phyloP scores from a whole-genome alignment of 2,329 filamentous ascomycete genomes.

The Conoideocrella luteorostrata region DNA sequence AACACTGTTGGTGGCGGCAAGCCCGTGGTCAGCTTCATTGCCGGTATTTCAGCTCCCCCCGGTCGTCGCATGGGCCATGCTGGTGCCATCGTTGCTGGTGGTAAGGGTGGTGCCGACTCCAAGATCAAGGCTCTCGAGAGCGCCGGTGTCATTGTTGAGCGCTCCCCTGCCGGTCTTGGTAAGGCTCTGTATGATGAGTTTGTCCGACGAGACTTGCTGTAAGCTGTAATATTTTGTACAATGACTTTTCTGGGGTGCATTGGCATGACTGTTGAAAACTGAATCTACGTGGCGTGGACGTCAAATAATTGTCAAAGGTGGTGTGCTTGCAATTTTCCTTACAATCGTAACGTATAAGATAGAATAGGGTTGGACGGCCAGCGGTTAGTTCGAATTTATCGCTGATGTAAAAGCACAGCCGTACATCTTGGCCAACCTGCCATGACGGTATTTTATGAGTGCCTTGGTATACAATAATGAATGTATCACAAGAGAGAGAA shows the following conservation, averaged over 20 bases:
- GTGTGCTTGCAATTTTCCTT: constrained; percentile 20
- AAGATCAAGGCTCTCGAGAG: constrained; percentile 94
- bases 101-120: constrained; percentile 95
- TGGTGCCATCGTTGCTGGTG: constrained; percentile 93
- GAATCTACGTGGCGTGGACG: constrained; percentile 15
- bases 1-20: constrained; percentile 82
- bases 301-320: constrained; percentile 14
- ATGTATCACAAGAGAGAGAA: too few relatives aligned
- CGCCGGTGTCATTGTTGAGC: constrained; percentile 89
- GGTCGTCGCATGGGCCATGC: constrained; percentile 98
- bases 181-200: constrained; percentile 95
- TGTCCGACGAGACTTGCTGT: constrained; percentile 91
- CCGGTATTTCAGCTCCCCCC: constrained; percentile 93
- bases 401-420: not conserved
- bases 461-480: too few relatives aligned
- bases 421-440: too few relatives aligned
- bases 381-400: constrained; percentile 4
- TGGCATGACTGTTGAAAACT: constrained; percentile 6
- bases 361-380: constrained; percentile 18
- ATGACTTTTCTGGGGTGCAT: not conserved
- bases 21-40: constrained; percentile 97
- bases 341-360: constrained; percentile 27
- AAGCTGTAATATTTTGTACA: constrained; percentile 28
- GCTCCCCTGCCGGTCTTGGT: constrained; percentile 83
- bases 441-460: too few relatives aligned